Evolutionary conservation across 192 early-diverging fungal species (phyloP), one percentile per base, ranked within the genome.

Genomic region (Entomortierella lignicola): DNA sequence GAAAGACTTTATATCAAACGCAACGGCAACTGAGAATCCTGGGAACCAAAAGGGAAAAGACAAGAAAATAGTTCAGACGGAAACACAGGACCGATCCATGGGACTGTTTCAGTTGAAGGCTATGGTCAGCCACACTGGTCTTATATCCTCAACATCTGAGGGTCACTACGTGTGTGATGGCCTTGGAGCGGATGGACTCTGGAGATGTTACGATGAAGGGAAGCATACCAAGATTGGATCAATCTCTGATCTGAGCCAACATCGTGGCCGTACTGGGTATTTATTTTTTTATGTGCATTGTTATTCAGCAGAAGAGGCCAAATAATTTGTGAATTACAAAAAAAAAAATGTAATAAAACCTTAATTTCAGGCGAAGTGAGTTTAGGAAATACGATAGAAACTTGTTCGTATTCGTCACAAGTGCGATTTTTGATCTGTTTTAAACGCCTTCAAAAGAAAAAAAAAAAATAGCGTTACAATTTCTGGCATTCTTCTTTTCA

Each of bases 221-320:
- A 55, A 54, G 44, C 56, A 30, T 17, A 57, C 60, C 13, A 73
- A 21, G 55, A 55, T 66, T 18, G 71, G 71, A 8, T 60, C 71
- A 34, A 60, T 73, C 3, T 42, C 55, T 4, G 71, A 73, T 8
- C 27, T 73, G 18, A 60, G 39, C n/a, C 43, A 60, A 8, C n/a
- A 60, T 25, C 71, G 71, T 44, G 55, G 56, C 12, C 62, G 63
- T 7, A 43, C 71, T 18, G 71, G 63, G 17, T 66, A 73, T 20
- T 47, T 73, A 8, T 73, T 73, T 20, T 73, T 73, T 66, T 73
- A 73, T 55, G 70, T 72, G 23, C 70, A 60, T 11, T 52, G 67
- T 15, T 55, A 34, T n/a, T 20, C 58, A 21, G 58, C 47, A 31
- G 18, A 32, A 31, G 11, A 18, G 10, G 29, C 29, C 8, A 27